Evolutionary conservation across 257 asterid species (phyloP).

Genomic region (Mitragyna speciosa): DNA sequence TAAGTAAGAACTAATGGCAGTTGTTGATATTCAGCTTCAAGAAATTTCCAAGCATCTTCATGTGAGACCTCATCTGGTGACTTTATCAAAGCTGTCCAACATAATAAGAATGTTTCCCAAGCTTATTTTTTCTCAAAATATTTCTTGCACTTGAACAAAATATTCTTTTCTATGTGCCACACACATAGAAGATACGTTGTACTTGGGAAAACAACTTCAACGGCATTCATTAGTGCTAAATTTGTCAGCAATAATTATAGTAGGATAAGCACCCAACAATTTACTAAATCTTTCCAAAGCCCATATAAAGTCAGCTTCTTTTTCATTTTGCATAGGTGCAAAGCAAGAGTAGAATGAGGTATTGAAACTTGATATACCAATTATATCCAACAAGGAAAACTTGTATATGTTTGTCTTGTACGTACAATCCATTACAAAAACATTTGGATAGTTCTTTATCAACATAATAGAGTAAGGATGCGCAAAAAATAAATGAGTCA

Average conservation of each 20-base stretch:
- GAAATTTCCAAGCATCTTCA: not conserved
- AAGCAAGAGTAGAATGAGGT: slow-evolving; percentile 12
- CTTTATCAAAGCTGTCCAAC: too few relatives aligned
- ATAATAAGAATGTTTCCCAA: too few relatives aligned
- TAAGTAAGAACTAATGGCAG: not conserved
- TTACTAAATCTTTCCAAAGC: not conserved
- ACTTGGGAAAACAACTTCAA: not conserved
- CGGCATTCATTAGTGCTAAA: slow-evolving; percentile 16
- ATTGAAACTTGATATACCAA: slow-evolving; percentile 15
- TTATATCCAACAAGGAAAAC: not conserved
- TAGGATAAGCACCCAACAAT: slow-evolving; percentile 3
- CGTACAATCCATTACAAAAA: slow-evolving; percentile 12
- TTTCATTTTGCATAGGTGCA: slow-evolving; percentile 5
- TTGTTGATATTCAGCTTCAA: not conserved
- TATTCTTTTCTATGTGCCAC: slow-evolving; percentile 22
- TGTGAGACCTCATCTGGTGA: not conserved
- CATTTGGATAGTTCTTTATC: slow-evolving; percentile 6
- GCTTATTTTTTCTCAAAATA: not conserved
- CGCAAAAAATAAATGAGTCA: slow-evolving; percentile 14
- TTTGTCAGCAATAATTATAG: slow-evolving; percentile 13
- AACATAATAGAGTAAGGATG: slow-evolving; percentile 6
- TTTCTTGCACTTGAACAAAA: not conserved
- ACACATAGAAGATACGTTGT: slow-evolving; percentile 5
- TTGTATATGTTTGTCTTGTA: slow-evolving; percentile 9
- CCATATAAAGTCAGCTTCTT: not conserved